Evolutionary conservation across 352 stramenopile species (phyloP).

Genomic region (Globisporangium takayamanum): DNA sequence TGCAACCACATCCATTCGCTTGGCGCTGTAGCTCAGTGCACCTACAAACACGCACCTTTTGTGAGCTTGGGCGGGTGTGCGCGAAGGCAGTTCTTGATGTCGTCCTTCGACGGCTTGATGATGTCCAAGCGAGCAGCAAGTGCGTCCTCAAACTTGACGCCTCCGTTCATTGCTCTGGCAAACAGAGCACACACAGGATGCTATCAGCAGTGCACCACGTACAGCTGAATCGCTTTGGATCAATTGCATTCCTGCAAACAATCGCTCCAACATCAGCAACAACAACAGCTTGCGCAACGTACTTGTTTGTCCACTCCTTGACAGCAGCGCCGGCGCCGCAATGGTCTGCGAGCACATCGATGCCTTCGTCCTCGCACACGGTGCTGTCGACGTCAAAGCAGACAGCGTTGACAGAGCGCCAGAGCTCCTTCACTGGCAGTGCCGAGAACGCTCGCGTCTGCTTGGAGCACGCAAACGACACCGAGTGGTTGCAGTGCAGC

Average conservation of each 20-base stretch:
- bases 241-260: background rate
- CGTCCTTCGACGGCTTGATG: conserved; percentile 89
- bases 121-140: conserved; percentile 93
- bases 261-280: background rate
- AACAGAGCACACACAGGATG: background rate
- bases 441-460: conserved; percentile 5
- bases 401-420: conserved; percentile 64
- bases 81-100: conserved; percentile 88
- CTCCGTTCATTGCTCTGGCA: conserved; percentile 94
- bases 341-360: conserved; percentile 97
- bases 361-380: conserved; percentile 96
- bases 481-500: background rate
- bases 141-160: conserved; percentile 97
- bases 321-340: conserved; percentile 93
- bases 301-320: conserved; percentile 91
- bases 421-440: conserved; percentile 34
- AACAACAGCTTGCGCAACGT: conserved; percentile 9
- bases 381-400: conserved; percentile 97
- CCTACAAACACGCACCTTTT: background rate
- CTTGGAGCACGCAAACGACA: background rate
- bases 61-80: conserved; percentile 90
- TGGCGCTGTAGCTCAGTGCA: background rate
- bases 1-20: too few species aligned
- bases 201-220: conserved; percentile 4
- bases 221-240: too few species aligned